A percentile compares a stretch with the other conserved stretches of the same genome.
Evolutionary conservation across 352 stramenopile species (phyloP).

Genomic region (Pythium folliculosum): DNA sequence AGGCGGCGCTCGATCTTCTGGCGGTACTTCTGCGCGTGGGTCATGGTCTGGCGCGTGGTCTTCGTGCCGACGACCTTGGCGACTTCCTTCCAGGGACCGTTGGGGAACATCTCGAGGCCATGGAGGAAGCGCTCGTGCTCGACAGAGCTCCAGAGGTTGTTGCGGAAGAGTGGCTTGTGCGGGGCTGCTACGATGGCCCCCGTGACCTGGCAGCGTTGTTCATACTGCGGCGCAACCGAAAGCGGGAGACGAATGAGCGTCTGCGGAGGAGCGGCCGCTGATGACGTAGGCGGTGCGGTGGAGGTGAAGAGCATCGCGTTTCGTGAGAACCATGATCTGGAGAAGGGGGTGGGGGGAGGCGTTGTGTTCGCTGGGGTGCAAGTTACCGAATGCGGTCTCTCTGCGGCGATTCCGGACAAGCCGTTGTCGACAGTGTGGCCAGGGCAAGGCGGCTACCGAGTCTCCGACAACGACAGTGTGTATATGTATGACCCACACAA

Average conservation of each 20-base stretch:
- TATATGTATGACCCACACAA: too few species aligned
- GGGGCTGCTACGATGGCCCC: background rate
- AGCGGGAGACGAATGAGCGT: conserved; percentile 16
- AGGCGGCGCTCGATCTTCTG: too few species aligned
- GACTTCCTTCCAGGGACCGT: conserved; percentile 66
- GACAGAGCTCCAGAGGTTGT: conserved; percentile 16
- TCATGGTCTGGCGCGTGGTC: too few species aligned
- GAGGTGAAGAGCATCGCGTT: conserved; percentile 4
- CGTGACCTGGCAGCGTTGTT: background rate
- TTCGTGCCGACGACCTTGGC: conserved; percentile 58
- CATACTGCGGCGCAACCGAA: background rate
- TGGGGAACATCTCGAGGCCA: conserved; percentile 60
- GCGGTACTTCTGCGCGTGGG: too few species aligned
- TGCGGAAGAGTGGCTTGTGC: conserved; percentile 2
- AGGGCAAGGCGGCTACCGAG: too few species aligned
- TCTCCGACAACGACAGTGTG: too few species aligned
- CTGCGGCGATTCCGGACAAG: too few species aligned
- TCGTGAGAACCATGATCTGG: conserved; percentile 10
- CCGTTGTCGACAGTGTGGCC: too few species aligned
- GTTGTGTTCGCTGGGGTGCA: background rate
- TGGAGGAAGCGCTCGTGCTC: conserved; percentile 67
- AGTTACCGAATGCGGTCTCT: background rate
- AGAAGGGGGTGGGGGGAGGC: too few species aligned
- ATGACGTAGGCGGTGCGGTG: conserved; percentile 2
- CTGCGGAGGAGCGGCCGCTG: conserved; percentile 27